phyloP scores from a whole-genome alignment of 331 rosid species.

The Pyracantha coccinea region DNA sequence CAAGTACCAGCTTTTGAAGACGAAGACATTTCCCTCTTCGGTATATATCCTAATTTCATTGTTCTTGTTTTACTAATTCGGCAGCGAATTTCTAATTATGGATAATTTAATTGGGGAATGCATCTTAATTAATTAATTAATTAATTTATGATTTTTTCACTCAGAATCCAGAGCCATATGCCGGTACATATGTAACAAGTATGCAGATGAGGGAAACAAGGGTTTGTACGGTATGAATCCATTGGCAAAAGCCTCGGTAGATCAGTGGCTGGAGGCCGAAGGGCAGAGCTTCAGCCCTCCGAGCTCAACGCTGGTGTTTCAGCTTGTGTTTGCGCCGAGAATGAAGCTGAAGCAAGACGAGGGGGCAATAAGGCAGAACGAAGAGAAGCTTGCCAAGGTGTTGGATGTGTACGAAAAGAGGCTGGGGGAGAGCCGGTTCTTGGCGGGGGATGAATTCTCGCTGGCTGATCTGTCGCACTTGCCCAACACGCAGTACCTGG shows the following conservation, averaged over 20 bases:
- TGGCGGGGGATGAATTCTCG: conserved; percentile 72
- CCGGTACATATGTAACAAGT: conserved; percentile 74
- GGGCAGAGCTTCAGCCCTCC: conserved; percentile 78
- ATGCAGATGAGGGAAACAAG: conserved; percentile 42
- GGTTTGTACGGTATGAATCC: conserved; percentile 58
- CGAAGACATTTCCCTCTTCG: conserved; percentile 52
- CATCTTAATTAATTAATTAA: too few species aligned
- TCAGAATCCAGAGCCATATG: conserved; percentile 69
- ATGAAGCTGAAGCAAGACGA: conserved; percentile 71
- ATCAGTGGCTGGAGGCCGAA: conserved; percentile 83
- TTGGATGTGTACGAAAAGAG: conserved; percentile 62
- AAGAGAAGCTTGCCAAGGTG: conserved; percentile 56
- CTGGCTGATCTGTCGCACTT: conserved; percentile 87
- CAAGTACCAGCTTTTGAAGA: conserved; percentile 91
- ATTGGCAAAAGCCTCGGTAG: conserved; percentile 58
- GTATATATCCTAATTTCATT: conserved; percentile 11
- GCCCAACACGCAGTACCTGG: conserved; percentile 62
- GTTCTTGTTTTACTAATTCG: background rate
- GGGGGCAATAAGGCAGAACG: conserved; percentile 36
- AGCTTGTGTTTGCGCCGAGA: conserved; percentile 71
- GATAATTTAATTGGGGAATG: background rate
- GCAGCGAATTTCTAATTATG: background rate
- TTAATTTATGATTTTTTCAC: too few species aligned
- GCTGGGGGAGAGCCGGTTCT: conserved; percentile 48
- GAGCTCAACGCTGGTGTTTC: conserved; percentile 52